phyloP scores from a whole-genome alignment of 257 asterid species.

The Solanum neorickii region DNA sequence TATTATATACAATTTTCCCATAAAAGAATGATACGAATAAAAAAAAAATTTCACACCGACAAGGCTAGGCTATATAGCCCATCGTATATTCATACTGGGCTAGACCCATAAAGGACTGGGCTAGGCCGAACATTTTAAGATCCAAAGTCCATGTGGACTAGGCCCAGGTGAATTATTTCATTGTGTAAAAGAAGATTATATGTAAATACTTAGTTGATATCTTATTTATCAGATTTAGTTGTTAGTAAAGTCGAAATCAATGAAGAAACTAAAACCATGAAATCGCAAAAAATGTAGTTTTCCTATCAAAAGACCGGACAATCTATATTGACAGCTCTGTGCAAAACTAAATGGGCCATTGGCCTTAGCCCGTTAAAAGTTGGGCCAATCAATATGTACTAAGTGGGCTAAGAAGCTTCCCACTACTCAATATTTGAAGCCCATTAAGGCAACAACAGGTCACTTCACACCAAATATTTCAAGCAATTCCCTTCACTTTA shows the following conservation, averaged over 20 bases:
- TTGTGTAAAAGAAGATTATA: too few species aligned
- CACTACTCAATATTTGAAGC: not conserved
- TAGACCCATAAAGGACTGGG: too few species aligned
- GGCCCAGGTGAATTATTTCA: too few species aligned
- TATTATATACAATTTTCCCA: too few species aligned
- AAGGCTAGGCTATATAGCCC: too few species aligned
- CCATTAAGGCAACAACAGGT: not conserved
- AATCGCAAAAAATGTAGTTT: not conserved
- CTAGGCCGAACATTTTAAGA: too few species aligned
- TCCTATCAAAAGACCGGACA: too few species aligned
- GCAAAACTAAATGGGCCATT: not conserved
- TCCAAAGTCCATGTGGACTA: too few species aligned
- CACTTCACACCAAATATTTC: not conserved
- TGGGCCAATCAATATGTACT: not conserved
- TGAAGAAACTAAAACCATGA: not conserved
- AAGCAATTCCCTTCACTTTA: not conserved
- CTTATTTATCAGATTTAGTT: too few species aligned
- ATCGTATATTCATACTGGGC: too few species aligned
- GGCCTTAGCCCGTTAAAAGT: not conserved
- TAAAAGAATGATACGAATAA: too few species aligned
- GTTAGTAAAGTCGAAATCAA: not conserved
- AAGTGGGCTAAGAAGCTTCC: not conserved
- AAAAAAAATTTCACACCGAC: too few species aligned
- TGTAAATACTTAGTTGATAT: not conserved
- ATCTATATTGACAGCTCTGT: not conserved